A percentile compares a stretch with the other conserved stretches of the same genome.
Conservation (phyloP, 2,329 filamentous ascomycete genomes). For the Ophiocordyceps robertsii region DNA sequence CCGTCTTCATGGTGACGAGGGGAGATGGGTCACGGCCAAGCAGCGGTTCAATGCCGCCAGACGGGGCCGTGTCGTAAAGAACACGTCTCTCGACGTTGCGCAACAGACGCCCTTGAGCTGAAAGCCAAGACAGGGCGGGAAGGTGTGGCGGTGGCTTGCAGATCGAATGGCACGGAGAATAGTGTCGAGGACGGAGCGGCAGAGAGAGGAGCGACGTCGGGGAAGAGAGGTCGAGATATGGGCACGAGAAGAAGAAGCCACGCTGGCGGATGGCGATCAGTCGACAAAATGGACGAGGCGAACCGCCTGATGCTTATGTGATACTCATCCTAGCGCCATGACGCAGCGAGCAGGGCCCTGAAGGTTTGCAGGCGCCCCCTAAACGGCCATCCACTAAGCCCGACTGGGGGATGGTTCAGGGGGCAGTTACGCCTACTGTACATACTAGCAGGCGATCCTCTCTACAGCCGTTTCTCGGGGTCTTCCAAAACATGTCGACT, state of each 20-base stretch:
- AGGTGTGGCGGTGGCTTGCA: background rate
- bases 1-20: constrained; percentile 32
- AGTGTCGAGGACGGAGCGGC: background rate
- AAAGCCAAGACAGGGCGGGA: background rate
- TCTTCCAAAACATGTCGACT: no score
- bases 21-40: background rate
- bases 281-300: background rate
- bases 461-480: no score
- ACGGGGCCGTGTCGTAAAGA: background rate
- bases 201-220: background rate
- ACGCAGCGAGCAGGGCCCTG: no score
- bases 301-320: background rate
- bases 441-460: no score
- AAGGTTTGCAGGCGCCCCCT: no score
- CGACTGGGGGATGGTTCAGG: no score
- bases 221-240: background rate
- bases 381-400: no score
- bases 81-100: background rate
- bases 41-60: no score
- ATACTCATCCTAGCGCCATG: background rate
- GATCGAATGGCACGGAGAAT: background rate
- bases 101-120: no score
- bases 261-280: constrained; percentile 7
- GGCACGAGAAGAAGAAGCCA: constrained; percentile 9
- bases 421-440: no score